Base-by-base conservation (phyloP, 495 filamentous ascomycete genomes). In the Hypoxylon subgilvum region DNA sequence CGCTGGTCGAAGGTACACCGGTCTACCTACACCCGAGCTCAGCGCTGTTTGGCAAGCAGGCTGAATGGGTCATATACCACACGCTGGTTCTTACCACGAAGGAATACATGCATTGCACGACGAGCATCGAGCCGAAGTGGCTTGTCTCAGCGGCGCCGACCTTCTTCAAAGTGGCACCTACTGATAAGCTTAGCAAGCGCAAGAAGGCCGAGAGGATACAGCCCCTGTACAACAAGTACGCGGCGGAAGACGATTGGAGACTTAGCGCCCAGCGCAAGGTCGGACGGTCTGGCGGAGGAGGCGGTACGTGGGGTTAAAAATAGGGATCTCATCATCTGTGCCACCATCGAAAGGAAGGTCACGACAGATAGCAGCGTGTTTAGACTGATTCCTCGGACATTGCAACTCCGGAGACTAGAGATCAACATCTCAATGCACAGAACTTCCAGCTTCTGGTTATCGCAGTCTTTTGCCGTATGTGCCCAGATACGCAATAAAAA, bases 131-230 rank as follows among this genome's bases (percentile, higher is more conserved):
- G 69, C 93, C 94, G 1, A 97, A 96, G 57, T 90, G 84, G 84
- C 75, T 86, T 21, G 92, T 97, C 7, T 91, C 96, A 54, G 93
- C 92, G 7, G 94, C 94, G 18, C 94, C 94, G 12, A 96, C 91
- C 0, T 97, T 97, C 82, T 98, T 98, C 83, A 96, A 96, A 80
- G 89, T 98, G 6, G 94, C 94, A 39, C 88, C 90, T 14, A 95
- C 87, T 12, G 91, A 96, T 68, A 82, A 86, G 54, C 75, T 98
- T 51, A 91, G 87, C 21, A 96, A 96, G 78, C 77, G 94, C 61
- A 93, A 95, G 82, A 91, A 90, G 77, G 91, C 90, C 0, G 94
- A 97, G 79, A 80, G 91, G 25, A 97, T 98, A 34, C 89, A 96
- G 73, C 94, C 94, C 46, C 68, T 98, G 72, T 91, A 97, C 69